Evolutionary conservation across 2,329 filamentous ascomycete species (phyloP).

Genomic region (Neofusicoccum parvum): DNA sequence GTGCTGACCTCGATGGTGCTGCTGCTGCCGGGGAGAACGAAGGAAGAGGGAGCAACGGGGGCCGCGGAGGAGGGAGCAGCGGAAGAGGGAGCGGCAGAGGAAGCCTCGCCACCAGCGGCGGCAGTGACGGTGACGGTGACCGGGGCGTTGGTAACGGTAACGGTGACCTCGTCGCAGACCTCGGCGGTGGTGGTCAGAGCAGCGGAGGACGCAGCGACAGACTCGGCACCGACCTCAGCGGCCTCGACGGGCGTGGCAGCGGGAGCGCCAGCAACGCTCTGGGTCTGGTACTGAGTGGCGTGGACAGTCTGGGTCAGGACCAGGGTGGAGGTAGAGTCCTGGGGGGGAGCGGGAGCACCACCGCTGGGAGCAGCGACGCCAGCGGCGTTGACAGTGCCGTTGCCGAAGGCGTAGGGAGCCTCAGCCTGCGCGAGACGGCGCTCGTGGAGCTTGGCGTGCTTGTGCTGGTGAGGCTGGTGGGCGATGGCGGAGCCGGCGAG

Average conservation of each 20-base stretch:
- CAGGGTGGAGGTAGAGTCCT: conserved; percentile 26
- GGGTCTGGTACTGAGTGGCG: conserved; percentile 27
- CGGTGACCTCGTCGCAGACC: conserved; percentile 43
- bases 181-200: conserved; percentile 34
- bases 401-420: conserved; percentile 29
- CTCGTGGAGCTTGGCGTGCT: conserved; percentile 21
- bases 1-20: conserved; percentile 20
- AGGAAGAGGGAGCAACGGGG: conserved; percentile 21
- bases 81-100: conserved; percentile 19
- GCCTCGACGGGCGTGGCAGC: conserved; percentile 7
- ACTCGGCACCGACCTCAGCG: conserved; percentile 30
- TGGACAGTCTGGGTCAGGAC: conserved; percentile 23
- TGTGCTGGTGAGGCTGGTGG: conserved; percentile 32
- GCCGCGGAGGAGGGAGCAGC: conserved; percentile 24
- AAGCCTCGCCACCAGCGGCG: conserved; percentile 7
- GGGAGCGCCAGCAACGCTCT: conserved; percentile 23
- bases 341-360: conserved; percentile 18
- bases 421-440: conserved; percentile 16
- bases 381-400: conserved; percentile 29
- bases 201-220: conserved; percentile 12
- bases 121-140: conserved; percentile 41
- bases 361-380: conserved; percentile 20
- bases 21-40: conserved; percentile 20
- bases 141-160: conserved; percentile 31
- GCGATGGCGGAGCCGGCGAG: conserved; percentile 43